These are phyloP conservation scores for Solanum boliviense DNA, from an alignment of 257 asterid species.

Conservation along the genomic window DNA sequence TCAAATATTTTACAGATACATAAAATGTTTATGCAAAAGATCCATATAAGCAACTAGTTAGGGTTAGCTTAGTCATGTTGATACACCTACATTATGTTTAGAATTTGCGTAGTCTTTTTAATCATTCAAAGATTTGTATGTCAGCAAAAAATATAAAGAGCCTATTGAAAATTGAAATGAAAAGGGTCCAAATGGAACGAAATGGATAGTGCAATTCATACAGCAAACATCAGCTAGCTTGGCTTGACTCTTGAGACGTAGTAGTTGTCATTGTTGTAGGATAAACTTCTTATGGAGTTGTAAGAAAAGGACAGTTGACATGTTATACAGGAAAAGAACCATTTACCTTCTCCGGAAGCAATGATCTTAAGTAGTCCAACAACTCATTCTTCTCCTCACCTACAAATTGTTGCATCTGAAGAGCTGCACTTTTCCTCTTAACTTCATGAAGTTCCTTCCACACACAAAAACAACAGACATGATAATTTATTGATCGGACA, in stretches of 20 bases:
- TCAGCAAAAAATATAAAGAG: neutral
- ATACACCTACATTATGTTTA: neutral
- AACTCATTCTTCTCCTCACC: conserved; percentile 95
- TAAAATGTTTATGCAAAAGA: neutral
- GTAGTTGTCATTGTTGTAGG: neutral
- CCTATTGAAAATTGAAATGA: neutral
- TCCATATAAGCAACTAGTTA: neutral
- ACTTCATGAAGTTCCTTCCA: conserved; percentile 81
- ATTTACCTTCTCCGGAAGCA: conserved; percentile 81
- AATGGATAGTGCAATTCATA: neutral
- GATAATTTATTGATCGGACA: neutral
- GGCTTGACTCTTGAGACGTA: neutral
- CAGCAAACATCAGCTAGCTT: neutral
- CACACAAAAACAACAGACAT: conserved; percentile 1
- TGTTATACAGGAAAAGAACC: neutral
- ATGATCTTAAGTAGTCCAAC: conserved; percentile 81
- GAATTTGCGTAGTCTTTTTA: neutral
- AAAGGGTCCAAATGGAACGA: neutral
- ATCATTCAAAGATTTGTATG: neutral
- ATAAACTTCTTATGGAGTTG: neutral
- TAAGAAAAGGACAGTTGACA: neutral
- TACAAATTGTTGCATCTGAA: conserved; percentile 97
- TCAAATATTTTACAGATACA: neutral
- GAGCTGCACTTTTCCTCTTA: conserved; percentile 83
- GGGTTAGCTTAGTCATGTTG: neutral